These are phyloP conservation scores for Neofusicoccum kwambonambiense DNA, from an alignment of 2,329 filamentous ascomycete genomes.

Conservation along the genomic window DNA sequence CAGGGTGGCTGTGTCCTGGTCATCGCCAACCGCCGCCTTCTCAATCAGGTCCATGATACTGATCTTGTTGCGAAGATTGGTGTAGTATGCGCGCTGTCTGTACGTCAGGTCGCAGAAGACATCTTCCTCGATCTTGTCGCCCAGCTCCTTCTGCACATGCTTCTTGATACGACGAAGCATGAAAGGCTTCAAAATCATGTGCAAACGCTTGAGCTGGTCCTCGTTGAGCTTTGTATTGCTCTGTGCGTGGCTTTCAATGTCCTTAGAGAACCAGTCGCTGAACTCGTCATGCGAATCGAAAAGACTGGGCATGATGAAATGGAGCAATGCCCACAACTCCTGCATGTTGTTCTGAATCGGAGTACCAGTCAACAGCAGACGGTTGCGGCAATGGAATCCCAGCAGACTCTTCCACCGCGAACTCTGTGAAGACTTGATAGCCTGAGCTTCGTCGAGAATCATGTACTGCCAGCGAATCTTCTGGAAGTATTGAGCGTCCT, in stretches of 20 bases:
- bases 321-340: slow-evolving; percentile 92
- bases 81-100: slow-evolving; percentile 89
- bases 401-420: slow-evolving; percentile 95
- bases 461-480: slow-evolving; percentile 99
- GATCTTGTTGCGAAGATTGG: slow-evolving; percentile 91
- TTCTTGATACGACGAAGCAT: slow-evolving; percentile 99
- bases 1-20: slow-evolving; percentile 89
- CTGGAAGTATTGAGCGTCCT: slow-evolving; percentile 95
- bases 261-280: slow-evolving; percentile 91
- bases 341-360: slow-evolving; percentile 99
- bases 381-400: slow-evolving; percentile 92
- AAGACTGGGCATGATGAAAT: slow-evolving; percentile 99
- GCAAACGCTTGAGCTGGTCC: slow-evolving; percentile 91
- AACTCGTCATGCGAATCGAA: slow-evolving; percentile 95
- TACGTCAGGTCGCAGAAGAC: slow-evolving; percentile 97
- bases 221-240: slow-evolving; percentile 99
- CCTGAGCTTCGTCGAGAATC: slow-evolving; percentile 98
- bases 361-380: slow-evolving; percentile 89
- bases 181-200: slow-evolving; percentile 99
- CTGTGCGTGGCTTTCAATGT: slow-evolving; percentile 96
- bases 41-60: slow-evolving; percentile 98
- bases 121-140: slow-evolving; percentile 97
- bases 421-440: slow-evolving; percentile 96
- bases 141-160: slow-evolving; percentile 97
- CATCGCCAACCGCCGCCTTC: slow-evolving; percentile 90